A percentile compares a stretch with the other conserved stretches of the same genome.
phyloP scores from a whole-genome alignment of 179 eudicot species.

The Sideroxylon spinosum region DNA sequence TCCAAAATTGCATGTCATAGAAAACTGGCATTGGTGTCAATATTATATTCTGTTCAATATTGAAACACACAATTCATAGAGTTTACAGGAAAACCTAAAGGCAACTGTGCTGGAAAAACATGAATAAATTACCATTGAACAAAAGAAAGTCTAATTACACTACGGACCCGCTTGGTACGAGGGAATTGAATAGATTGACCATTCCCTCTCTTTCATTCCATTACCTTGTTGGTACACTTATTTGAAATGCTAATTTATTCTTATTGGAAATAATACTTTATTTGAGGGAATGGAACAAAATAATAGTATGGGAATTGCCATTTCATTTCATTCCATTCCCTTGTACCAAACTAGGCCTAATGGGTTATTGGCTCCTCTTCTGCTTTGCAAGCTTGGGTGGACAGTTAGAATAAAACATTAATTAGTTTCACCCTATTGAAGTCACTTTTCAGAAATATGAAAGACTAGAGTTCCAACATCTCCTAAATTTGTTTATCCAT shows the following conservation, averaged over 20 bases:
- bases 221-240: too few relatives aligned
- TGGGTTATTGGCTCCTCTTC: background rate
- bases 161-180: background rate
- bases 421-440: background rate
- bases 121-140: background rate
- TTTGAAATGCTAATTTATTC: too few relatives aligned
- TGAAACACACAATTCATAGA: background rate
- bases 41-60: background rate
- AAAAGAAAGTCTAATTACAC: background rate
- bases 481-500: background rate
- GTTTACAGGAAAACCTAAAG: background rate
- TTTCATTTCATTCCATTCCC: too few relatives aligned
- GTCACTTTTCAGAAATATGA: background rate
- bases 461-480: background rate
- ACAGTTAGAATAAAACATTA: slow-evolving; percentile 2
- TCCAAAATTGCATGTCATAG: background rate
- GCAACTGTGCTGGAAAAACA: background rate
- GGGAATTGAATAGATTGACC: too few relatives aligned
- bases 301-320: too few relatives aligned
- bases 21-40: background rate
- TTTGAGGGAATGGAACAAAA: too few relatives aligned
- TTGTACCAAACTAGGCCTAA: background rate
- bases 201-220: too few relatives aligned
- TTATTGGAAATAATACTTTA: too few relatives aligned
- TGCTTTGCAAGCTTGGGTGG: slow-evolving; percentile 6